phyloP scores from a whole-genome alignment of 345 rosid genomes.

The Eucalyptus shirleyi region DNA sequence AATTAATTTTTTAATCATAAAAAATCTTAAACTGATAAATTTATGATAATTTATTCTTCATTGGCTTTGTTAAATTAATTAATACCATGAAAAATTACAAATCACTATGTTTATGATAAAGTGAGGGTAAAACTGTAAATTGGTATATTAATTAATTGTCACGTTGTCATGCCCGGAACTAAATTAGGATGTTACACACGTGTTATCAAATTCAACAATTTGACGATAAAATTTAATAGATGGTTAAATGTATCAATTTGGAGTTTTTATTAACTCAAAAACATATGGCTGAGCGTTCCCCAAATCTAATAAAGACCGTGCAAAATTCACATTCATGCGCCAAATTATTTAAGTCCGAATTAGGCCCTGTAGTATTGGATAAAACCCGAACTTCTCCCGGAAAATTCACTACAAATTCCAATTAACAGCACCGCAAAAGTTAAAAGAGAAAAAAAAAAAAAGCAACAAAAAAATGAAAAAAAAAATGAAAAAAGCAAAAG shows the following conservation, averaged over 20 bases:
- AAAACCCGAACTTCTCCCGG: background rate
- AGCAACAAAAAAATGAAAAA: background rate
- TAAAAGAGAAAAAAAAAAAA: too few species aligned
- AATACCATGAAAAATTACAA: too few species aligned
- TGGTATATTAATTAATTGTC: accelerated
- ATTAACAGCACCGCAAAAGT: background rate
- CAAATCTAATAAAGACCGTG: background rate
- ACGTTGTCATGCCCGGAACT: too few species aligned
- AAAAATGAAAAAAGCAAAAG: background rate
- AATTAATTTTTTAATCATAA: too few species aligned
- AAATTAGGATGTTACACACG: too few species aligned
- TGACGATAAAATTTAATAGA: too few species aligned
- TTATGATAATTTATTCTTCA: too few species aligned
- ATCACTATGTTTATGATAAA: too few species aligned
- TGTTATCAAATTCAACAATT: accelerated
- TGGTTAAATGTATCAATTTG: too few species aligned
- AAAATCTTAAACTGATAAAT: too few species aligned
- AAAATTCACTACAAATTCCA: background rate
- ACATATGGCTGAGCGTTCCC: background rate
- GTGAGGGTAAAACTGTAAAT: accelerated
- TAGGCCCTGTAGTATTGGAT: background rate
- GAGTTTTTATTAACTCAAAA: background rate
- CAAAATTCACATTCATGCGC: background rate
- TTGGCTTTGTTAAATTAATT: background rate
- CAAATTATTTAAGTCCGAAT: background rate